Evolutionary conservation across 2,329 filamentous ascomycete genomes (phyloP).

Genomic region (Diaporthe amygdali): DNA sequence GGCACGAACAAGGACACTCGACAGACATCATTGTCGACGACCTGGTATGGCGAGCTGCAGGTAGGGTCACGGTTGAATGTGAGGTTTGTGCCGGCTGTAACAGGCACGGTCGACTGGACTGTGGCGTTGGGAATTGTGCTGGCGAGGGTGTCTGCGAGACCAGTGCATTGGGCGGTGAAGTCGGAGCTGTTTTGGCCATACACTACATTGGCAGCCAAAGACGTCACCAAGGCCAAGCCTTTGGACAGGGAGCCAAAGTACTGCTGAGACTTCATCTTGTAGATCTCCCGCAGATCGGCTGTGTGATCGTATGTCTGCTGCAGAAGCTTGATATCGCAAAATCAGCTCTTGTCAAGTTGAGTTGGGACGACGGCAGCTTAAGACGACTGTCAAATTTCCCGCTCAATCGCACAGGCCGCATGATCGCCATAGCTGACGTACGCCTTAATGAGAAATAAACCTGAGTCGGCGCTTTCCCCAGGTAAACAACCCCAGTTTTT

Average conservation of each 20-base stretch:
- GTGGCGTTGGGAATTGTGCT: conserved; percentile 37
- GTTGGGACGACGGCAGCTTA: neutral
- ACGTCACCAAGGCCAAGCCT: neutral
- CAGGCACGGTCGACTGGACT: conserved; percentile 40
- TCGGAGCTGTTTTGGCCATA: conserved; percentile 11
- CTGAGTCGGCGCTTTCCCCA: neutral
- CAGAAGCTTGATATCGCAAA: neutral
- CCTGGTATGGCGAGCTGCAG: conserved; percentile 35
- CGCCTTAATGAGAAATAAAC: neutral
- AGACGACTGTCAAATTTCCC: neutral
- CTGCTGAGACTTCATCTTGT: conserved; percentile 1
- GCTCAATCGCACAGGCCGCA: neutral
- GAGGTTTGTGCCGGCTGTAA: conserved; percentile 45
- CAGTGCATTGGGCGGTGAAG: conserved; percentile 27
- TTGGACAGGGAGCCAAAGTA: neutral
- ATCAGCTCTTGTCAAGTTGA: neutral
- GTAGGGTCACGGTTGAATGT: conserved; percentile 43
- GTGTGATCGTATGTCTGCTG: neutral
- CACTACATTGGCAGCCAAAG: neutral
- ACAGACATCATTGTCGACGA: conserved; percentile 33
- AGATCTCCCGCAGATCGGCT: conserved; percentile 5
- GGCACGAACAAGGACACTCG: conserved; percentile 34
- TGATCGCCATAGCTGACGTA: conserved; percentile 4
- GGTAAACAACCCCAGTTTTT: conserved; percentile 2
- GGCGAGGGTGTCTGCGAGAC: conserved; percentile 35